Base-by-base conservation (phyloP, 1,284 basidiomycete species). In the Ustilago nuda region DNA sequence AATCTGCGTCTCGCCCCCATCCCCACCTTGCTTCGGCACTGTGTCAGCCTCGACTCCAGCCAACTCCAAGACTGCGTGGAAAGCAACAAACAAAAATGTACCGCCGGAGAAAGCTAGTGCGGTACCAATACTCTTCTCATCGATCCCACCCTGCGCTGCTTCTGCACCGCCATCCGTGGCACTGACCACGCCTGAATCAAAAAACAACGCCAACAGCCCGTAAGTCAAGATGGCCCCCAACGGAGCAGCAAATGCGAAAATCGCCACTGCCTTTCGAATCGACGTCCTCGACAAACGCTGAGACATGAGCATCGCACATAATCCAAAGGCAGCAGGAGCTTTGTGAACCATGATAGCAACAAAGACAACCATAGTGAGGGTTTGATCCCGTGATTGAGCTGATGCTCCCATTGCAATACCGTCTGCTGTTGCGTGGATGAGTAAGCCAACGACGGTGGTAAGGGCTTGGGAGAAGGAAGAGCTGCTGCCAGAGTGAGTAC, bases 21-120 rank as follows among this genome's bases (percentile, higher is more conserved):
- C 41, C 8, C 41, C 59, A 3, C 50, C 12, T 1, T 54, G 46
- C 23, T 65, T 52, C 0, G 54, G 45, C n/a, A 71, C 43, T 0
- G 57, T 62, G 46, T 78, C 76, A 11, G 76, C 76, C 15, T 73
- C 67, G 1, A 56, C 63, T 2, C 76, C 73, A 2, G 82, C 76
- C 19, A 82, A 69, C 48, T 84, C 80, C 19, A 83, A 64, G 30
- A 87, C 80, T 0, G 84, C 84, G 41, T 86, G 85, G 2, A 95
- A 95, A 0, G 95, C 94, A 37, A 98, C 95, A 84, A 95, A 98
- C 35, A 98, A 88, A 86, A 98, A 98, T 1, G 94, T 94, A 15
- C 95, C 95, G 43, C 94, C 95, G 17, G 93, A 94, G 71, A 94
- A 88, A n/a, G 94, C 88, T 23, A 95, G 87, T 1, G 92, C 91